These are phyloP conservation scores for Linnemannia schmuckeri DNA, from an alignment of 192 early-diverging fungal species.

Conservation along the genomic window DNA sequence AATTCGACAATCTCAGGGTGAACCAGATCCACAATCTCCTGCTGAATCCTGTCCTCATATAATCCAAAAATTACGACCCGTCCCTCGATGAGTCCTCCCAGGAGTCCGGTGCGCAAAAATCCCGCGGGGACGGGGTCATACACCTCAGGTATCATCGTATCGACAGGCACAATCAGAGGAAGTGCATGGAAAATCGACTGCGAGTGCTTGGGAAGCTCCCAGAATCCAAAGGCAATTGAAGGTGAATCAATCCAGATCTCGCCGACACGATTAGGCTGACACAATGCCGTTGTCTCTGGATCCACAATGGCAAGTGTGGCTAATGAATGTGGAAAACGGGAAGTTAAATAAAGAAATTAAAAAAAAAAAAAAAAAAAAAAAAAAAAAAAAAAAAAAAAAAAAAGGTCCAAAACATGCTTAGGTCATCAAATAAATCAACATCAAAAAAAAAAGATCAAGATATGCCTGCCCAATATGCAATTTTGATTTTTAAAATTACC, in stretches of 20 bases:
- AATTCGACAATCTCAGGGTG: constrained; percentile 54
- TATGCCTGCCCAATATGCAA: not conserved
- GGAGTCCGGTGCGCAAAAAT: constrained; percentile 83
- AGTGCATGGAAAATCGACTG: constrained; percentile 80
- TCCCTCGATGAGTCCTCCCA: constrained; percentile 78
- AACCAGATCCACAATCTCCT: constrained; percentile 45
- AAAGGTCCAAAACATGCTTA: not conserved
- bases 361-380: constrained; percentile 11
- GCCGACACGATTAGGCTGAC: constrained; percentile 79
- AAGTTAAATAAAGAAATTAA: not conserved
- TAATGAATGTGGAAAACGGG: constrained; percentile 9
- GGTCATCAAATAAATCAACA: not conserved
- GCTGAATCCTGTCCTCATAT: constrained; percentile 81
- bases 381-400: constrained; percentile 21
- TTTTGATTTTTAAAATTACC: constrained; percentile 44
- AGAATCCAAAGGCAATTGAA: constrained; percentile 80
- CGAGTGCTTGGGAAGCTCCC: constrained; percentile 80
- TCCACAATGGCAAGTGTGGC: constrained; percentile 85
- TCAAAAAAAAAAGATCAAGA: not conserved
- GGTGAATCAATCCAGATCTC: constrained; percentile 90
- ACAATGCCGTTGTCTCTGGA: constrained; percentile 82
- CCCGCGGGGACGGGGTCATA: constrained; percentile 68
- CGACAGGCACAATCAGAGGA: constrained; percentile 65
- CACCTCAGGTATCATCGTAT: constrained; percentile 63
- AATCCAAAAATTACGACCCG: constrained; percentile 82